Base-by-base conservation (phyloP, 2,329 filamentous ascomycete genomes). In the Microdochium trichocladiopsis region DNA sequence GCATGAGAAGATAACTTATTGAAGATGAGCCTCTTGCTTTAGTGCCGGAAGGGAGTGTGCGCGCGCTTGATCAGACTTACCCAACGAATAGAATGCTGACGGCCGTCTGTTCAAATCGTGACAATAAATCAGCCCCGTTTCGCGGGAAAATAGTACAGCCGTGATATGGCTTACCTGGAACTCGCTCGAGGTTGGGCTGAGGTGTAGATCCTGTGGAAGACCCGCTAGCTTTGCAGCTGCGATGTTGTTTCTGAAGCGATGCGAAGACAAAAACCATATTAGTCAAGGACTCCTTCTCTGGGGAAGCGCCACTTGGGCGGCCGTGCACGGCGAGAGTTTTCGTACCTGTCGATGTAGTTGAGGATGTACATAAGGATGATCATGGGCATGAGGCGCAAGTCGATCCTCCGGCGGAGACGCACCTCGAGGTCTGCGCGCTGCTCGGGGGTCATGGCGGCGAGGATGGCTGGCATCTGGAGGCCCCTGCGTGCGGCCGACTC, bases 361-460 rank as follows among this genome's bases (percentile, higher is more conserved):
- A 87, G 72, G 58, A 87, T 83, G 58, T 87, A 88, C 75, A 88
- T 87, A 48, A 88, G 59, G 50, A 88, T 79, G 43, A 88, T 72
- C 68, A 84, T 83, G 0, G 86, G 86, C 59, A 90, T 71, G 25
- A 89, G 64, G 50, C 84, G 72, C 9, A 78, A 58, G 63, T 90
- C 86, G 51, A 89, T 81, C 65, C 87, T 89, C 55, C 77, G 74
- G 53, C 77, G 72, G 50, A 90, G 66, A 50, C 72, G 76, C 53
- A 69, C 73, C 63, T 90, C 85, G 1, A 80, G 70, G 5, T 63
- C 60, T 0, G 64, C 52, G 36, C 79, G 73, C 57, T 82, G 69
- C 56, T 82, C 79, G 1, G 71, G 68, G 2, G 74, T 72, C 60
- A 84, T 68, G 48, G 72, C 64, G 28, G 70, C 66, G 50, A 75